Base-by-base conservation (phyloP, 2,329 filamentous ascomycete species). In the Scedosporium minutisporum region DNA sequence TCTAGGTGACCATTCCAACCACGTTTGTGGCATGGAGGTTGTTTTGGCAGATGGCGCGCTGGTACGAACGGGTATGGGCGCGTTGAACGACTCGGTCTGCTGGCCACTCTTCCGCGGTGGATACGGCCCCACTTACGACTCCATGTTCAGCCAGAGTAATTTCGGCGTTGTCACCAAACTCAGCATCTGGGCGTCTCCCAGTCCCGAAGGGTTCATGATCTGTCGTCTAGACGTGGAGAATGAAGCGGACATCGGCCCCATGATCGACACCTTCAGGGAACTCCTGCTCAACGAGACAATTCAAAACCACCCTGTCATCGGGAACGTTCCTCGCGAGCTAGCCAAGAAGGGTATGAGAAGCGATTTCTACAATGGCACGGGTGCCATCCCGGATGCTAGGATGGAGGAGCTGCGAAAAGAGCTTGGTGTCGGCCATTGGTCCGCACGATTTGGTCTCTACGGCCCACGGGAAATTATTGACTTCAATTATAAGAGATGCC, bases 161-260 rank as follows among this genome's bases (percentile, higher is more conserved):
- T 73, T 82, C 14, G 81, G 80, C 44, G 79, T 83, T 41, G 77
- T 82, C 9, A 80, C 78, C 2, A 83, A 84, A 69, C 80, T 84
- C 75, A 82, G 81, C 0, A 74, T 83, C 61, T 70, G 71, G 61
- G 65, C 74, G 63, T 75, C 75, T 71, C 75, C 74, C 5, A 71
- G 68, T 14, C 69, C 72, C 2, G 68, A 69, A 0, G 70, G 66
- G 1, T 71, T 75, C 64, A 72, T 76, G 64, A 70, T 73, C 1
- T 78, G 74, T 69, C 71, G 71, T 69, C 68, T 77, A 62, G 76
- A 74, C 0, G 75, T 77, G 60, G 71, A 72, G 33, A 69, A 68
- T 46, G 74, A 75, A 25, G 69, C 71, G 6, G 74, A 75, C 63
- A 68, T 76, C 25, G 66, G 66, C 23, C 67, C 68, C 7, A 71